Evolutionary conservation across 768 basidiomycete species (phyloP).

Genomic region (Strobilomyces echinocephalus): DNA sequence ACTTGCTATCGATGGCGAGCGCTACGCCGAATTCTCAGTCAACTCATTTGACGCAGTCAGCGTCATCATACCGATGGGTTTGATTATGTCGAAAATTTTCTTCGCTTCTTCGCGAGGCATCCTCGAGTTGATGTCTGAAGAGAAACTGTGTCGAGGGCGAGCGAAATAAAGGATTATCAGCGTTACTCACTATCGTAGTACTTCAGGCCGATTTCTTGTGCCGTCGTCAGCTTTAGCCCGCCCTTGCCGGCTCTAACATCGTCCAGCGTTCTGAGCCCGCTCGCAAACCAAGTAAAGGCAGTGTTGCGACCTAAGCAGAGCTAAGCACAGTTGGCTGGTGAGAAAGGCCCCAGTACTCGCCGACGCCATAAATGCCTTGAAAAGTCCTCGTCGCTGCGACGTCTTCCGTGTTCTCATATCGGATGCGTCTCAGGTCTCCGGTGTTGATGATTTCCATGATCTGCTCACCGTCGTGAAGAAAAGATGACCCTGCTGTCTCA

Average conservation of each 20-base stretch:
- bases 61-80: conserved; percentile 52
- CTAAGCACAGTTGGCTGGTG: not conserved
- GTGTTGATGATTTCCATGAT: conserved; percentile 80
- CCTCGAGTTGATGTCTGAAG: conserved; percentile 70
- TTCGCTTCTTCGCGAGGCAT: conserved; percentile 83
- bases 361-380: conserved; percentile 83
- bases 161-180: not conserved
- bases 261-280: conserved; percentile 73
- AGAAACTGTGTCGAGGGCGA: not conserved
- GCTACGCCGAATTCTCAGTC: conserved; percentile 39
- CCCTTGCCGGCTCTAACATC: conserved; percentile 60
- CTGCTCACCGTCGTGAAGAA: conserved; percentile 34
- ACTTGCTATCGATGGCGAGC: conserved; percentile 58
- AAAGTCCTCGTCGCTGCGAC: conserved; percentile 54
- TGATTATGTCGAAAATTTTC: conserved; percentile 67
- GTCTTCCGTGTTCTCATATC: conserved; percentile 63
- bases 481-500: no score
- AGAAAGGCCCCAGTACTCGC: conserved; percentile 36
- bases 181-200: conserved; percentile 59
- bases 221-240: conserved; percentile 54
- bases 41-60: not conserved
- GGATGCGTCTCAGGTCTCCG: conserved; percentile 63
- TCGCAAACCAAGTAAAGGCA: conserved; percentile 69
- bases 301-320: conserved; percentile 48
- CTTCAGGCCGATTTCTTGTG: conserved; percentile 62